Evolutionary conservation across 73 alveolate species (phyloP), one percentile per base, ranked within the genome.

Genomic region (Paramecium primaurelia): DNA sequence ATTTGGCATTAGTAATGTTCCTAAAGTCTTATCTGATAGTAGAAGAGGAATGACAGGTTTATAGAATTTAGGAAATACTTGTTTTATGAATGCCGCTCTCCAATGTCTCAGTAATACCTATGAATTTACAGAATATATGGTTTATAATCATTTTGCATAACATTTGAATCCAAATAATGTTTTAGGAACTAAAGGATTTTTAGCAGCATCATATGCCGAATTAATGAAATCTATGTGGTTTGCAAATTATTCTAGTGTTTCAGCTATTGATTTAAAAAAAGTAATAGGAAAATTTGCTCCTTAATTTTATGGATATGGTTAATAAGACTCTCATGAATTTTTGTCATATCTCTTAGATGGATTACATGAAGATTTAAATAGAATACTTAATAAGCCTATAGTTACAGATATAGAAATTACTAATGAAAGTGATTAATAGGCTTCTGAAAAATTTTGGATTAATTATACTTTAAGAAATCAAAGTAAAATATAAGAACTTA

Each of bases 251-350:
- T 95, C 96, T 30, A 51, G 93, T 10, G 96, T 89, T 69, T 94
- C 96, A 32, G 98, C 99, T 0, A 93, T 86, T 59, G 93, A 96
- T 58, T 45, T 96, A 37, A 96, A 96, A 88, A 90, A 92, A 86
- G 86, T 96, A 1, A 95, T 96, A 28, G 96, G 97, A 6, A 94
- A 93, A 51, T 94, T 88, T 92, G 95, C 93, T 20, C 73, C 92
- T 58, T 64, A 59, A 94, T 94, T 94, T n/a, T 77, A 92, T 51
- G 94, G 94, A 4, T 92, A 54, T 59, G 94, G 96, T 47, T 94
- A 96, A 59, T 94, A 96, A 77, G 99, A 96, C 93, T 96, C 99
- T n/a, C 94, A 96, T 26, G 99, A 96, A 88, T 95, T 96, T 2
- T 87, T 96, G 60, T 92, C 95, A 77, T 86, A 40, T 71, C 86